Conservation (phyloP, 257 asterid species). For the Petrea volubilis region DNA sequence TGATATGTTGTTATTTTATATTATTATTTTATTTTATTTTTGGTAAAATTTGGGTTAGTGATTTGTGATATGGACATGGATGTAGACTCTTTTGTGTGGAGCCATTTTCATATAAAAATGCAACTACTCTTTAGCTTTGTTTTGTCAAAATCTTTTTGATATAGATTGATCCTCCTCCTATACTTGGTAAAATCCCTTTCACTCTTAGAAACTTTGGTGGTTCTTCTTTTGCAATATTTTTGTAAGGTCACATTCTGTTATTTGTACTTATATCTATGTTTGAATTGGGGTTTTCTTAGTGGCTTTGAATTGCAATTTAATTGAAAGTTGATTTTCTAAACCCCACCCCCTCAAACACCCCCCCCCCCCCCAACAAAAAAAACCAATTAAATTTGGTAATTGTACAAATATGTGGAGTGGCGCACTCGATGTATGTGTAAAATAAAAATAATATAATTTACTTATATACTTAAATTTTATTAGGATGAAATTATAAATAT, state of each 20-base stretch:
- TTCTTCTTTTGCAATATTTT: neutral
- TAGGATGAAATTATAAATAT: too few relatives aligned
- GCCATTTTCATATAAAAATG: conserved; percentile 4
- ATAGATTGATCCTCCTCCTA: neutral
- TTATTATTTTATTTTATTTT: neutral
- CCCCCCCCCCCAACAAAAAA: too few relatives aligned
- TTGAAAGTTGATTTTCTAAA: neutral
- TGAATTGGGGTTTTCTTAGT: neutral
- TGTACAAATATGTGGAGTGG: too few relatives aligned
- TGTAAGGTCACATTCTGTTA: neutral
- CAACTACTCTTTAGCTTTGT: conserved; percentile 5
- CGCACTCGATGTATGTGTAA: too few relatives aligned
- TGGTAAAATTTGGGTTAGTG: neutral
- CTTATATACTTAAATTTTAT: too few relatives aligned
- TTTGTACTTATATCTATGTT: neutral
- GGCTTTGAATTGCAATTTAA: neutral
- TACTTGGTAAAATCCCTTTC: neutral
- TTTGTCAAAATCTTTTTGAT: conserved; percentile 9
- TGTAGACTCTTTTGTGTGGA: conserved; percentile 6
- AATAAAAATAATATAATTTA: too few relatives aligned
- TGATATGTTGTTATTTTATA: neutral
- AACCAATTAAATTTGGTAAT: too few relatives aligned
- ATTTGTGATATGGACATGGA: neutral
- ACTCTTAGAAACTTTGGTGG: neutral
- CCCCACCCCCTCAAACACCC: too few relatives aligned